phyloP scores from a whole-genome alignment of 352 stramenopile species.

The Phytophthora foliorum region DNA sequence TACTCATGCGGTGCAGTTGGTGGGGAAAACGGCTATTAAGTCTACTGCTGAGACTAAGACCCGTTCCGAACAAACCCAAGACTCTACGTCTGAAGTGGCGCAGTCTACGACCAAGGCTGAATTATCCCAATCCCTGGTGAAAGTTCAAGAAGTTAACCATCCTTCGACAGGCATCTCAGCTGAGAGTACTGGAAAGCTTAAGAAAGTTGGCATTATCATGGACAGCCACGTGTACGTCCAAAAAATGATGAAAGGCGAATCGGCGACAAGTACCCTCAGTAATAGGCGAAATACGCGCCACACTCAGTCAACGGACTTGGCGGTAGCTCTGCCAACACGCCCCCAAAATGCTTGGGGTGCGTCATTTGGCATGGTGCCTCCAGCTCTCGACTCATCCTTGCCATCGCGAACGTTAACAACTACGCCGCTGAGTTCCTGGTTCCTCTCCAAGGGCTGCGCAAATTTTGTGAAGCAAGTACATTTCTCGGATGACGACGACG shows the following conservation, averaged over 20 bases:
- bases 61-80: background rate
- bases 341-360: conserved; percentile 53
- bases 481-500: conserved; percentile 44
- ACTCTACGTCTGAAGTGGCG: background rate
- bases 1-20: background rate
- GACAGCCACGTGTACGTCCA: conserved; percentile 43
- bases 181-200: conserved; percentile 2
- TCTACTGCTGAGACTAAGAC: conserved; percentile 1
- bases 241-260: conserved; percentile 36
- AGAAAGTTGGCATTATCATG: conserved; percentile 32
- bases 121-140: background rate
- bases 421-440: conserved; percentile 73
- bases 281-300: background rate
- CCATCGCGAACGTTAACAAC: conserved; percentile 26
- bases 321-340: conserved; percentile 4
- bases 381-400: background rate
- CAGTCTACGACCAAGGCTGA: background rate
- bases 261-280: background rate
- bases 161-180: background rate
- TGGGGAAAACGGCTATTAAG: background rate
- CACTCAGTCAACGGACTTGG: conserved; percentile 1
- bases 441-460: conserved; percentile 66
- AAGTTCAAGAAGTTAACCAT: background rate
- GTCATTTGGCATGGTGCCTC: conserved; percentile 50
- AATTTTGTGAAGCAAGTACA: conserved; percentile 70